These are phyloP conservation scores for Moricandia moricandioides DNA, from an alignment of 345 rosid species.

Conservation along the genomic window DNA sequence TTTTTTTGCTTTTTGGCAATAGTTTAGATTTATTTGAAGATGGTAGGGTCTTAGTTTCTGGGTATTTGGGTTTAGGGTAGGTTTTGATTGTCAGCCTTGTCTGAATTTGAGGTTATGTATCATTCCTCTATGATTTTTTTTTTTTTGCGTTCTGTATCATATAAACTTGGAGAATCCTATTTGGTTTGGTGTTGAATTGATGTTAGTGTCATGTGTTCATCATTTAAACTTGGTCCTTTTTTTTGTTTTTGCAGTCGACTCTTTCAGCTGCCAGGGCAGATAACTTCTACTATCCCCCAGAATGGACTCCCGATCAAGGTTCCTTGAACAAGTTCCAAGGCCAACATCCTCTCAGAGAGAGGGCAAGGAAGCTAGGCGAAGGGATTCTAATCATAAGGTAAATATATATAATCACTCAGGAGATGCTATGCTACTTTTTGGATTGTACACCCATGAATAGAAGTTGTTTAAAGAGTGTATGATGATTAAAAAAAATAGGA, in stretches of 20 bases:
- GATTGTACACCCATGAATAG: too few relatives aligned
- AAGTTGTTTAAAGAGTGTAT: too few relatives aligned
- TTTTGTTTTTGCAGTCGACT: conserved; percentile 67
- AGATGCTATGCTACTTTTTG: neutral
- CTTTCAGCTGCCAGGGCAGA: conserved; percentile 97
- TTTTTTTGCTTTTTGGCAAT: neutral
- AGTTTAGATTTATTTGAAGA: neutral
- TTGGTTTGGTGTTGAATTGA: neutral
- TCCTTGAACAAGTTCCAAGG: conserved; percentile 95
- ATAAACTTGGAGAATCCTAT: neutral
- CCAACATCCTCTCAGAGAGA: conserved; percentile 90
- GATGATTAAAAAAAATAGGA: neutral
- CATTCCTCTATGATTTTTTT: neutral
- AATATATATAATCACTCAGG: neutral
- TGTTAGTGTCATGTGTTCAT: neutral
- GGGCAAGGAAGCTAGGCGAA: conserved; percentile 86
- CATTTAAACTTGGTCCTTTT: neutral
- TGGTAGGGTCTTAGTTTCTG: too few relatives aligned
- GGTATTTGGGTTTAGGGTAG: conserved; percentile 19
- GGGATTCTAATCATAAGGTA: conserved; percentile 92
- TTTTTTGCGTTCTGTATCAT: neutral
- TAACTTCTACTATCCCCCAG: conserved; percentile 93
- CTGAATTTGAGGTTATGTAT: too few relatives aligned
- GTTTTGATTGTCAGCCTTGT: too few relatives aligned
- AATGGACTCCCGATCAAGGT: conserved; percentile 94